phyloP scores from a whole-genome alignment of 2,329 filamentous ascomycete species.

The Pseudocercospora eumusae region DNA sequence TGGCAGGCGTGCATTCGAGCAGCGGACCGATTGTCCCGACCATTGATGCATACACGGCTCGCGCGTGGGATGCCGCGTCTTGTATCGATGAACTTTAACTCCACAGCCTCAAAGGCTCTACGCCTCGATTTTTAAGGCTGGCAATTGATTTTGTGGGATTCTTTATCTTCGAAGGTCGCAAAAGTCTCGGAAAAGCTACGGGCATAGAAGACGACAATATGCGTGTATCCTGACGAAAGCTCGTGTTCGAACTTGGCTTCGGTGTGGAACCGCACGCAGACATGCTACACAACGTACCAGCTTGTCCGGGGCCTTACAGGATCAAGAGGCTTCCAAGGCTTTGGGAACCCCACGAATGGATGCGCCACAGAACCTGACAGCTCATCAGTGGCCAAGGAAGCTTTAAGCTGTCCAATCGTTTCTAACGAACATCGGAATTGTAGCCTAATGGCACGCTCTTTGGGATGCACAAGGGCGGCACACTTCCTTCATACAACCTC shows the following conservation, averaged over 20 bases:
- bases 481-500: not conserved
- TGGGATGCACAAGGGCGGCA: not conserved
- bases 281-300: rapidly evolving
- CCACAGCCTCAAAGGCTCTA: too few species aligned
- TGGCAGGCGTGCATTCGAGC: too few species aligned
- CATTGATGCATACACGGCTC: too few species aligned
- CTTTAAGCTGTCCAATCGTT: not conserved
- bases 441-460: not conserved
- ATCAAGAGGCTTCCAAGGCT: not conserved
- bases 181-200: not conserved
- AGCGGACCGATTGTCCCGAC: too few species aligned
- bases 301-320: not conserved
- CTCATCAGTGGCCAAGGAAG: not conserved
- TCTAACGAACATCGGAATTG: not conserved
- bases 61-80: too few species aligned
- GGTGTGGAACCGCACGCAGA: not conserved
- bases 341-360: not conserved
- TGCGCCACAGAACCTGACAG: not conserved
- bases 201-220: not conserved
- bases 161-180: not conserved
- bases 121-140: not conserved
- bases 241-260: slow-evolving; percentile 2
- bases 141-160: not conserved
- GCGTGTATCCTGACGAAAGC: slow-evolving; percentile 1
- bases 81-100: too few species aligned